phyloP scores from a whole-genome alignment of 2,329 filamentous ascomycete genomes.

The Phialophora expanda region DNA sequence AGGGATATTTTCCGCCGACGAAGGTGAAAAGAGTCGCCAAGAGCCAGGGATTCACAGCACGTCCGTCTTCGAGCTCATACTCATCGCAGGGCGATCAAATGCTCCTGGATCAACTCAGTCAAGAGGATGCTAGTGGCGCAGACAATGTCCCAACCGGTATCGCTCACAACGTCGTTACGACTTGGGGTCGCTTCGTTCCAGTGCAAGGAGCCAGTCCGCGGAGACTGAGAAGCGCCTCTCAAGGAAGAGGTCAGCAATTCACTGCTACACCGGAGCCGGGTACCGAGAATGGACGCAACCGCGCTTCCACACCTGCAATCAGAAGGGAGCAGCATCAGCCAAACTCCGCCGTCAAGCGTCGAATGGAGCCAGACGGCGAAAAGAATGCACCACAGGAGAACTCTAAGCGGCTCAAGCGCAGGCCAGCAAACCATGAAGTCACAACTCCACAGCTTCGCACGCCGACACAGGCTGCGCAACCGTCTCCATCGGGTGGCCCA shows the following conservation, averaged over 20 bases:
- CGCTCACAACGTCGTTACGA: not conserved
- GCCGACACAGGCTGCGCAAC: slow-evolving; percentile 8
- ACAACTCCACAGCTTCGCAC: not conserved
- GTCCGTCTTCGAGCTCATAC: slow-evolving; percentile 26
- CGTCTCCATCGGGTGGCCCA: slow-evolving; percentile 12
- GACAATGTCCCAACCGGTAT: not conserved
- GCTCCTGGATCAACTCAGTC: slow-evolving; percentile 27
- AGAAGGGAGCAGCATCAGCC: slow-evolving; percentile 30
- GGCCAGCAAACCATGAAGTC: slow-evolving; percentile 26
- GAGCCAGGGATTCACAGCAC: not conserved
- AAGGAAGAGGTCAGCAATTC: not conserved
- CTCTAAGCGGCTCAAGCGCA: slow-evolving; percentile 27
- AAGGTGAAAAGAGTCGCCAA: not conserved
- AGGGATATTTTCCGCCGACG: not conserved
- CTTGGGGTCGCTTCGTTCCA: not conserved
- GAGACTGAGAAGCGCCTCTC: slow-evolving; percentile 27
- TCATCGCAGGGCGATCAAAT: slow-evolving; percentile 30
- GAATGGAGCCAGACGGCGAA: slow-evolving; percentile 19
- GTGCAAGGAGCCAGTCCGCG: slow-evolving; percentile 11
- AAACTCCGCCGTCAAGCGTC: slow-evolving; percentile 35
- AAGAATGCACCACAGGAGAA: slow-evolving; percentile 8
- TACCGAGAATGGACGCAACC: not conserved
- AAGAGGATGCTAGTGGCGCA: slow-evolving; percentile 13
- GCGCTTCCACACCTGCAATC: slow-evolving; percentile 20
- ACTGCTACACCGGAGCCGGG: slow-evolving; percentile 6